Evolutionary conservation across 2,329 filamentous ascomycete species (phyloP).

Genomic region (Zopfia rhizophila): DNA sequence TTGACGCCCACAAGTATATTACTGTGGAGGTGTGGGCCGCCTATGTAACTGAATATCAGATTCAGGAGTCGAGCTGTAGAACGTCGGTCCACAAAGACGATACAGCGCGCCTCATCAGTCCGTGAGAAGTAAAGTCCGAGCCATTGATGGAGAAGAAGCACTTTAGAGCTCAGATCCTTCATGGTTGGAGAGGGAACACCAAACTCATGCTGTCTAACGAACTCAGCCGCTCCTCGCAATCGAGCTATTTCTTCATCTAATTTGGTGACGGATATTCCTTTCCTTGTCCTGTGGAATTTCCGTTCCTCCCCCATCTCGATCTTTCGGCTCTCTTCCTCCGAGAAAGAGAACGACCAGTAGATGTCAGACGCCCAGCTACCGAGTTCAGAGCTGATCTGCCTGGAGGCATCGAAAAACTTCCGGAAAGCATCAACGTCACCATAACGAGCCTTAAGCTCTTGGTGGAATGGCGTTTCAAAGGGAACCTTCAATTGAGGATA

Average conservation of each 20-base stretch:
- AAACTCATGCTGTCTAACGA: slow-evolving; percentile 66
- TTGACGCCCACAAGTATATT: slow-evolving; percentile 73
- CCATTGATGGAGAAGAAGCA: slow-evolving; percentile 69
- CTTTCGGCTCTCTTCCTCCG: slow-evolving; percentile 69
- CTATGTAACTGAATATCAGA: slow-evolving; percentile 71
- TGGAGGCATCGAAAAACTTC: slow-evolving; percentile 69
- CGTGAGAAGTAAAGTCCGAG: slow-evolving; percentile 71
- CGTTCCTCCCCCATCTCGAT: slow-evolving; percentile 67
- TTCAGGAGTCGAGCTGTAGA: slow-evolving; percentile 79
- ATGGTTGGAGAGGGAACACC: slow-evolving; percentile 49
- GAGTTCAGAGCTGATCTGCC: slow-evolving; percentile 70
- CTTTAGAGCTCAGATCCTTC: slow-evolving; percentile 75
- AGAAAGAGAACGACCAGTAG: slow-evolving; percentile 78
- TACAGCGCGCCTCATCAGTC: slow-evolving; percentile 72
- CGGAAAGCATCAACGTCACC: slow-evolving; percentile 64
- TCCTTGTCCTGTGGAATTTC: slow-evolving; percentile 40
- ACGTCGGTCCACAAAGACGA: slow-evolving; percentile 86
- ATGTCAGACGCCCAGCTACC: slow-evolving; percentile 87
- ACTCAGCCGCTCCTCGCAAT: slow-evolving; percentile 67
- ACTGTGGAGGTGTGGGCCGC: slow-evolving; percentile 67
- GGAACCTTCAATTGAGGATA: slow-evolving; percentile 65
- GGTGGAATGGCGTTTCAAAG: slow-evolving; percentile 73
- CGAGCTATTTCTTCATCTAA: slow-evolving; percentile 65
- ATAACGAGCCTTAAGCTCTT: slow-evolving; percentile 64
- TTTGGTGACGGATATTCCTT: slow-evolving; percentile 42